phyloP scores from a whole-genome alignment of 306 rosid genomes.

The Quercus agrifolia region DNA sequence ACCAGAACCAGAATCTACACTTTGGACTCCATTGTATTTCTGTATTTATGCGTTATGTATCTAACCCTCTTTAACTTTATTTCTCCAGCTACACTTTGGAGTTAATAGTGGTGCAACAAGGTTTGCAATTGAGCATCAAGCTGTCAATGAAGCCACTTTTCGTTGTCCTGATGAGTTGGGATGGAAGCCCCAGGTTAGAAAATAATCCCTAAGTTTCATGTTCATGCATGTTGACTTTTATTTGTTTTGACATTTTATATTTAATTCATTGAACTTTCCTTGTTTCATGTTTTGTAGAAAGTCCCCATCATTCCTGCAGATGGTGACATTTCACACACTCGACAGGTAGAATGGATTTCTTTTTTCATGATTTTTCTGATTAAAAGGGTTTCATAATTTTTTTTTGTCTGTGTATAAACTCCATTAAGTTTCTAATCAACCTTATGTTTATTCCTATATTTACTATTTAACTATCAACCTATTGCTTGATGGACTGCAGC shows the following conservation, averaged over 20 bases:
- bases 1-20: not conserved
- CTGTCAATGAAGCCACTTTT: conserved; percentile 89
- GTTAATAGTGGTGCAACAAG: conserved; percentile 91
- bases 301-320: conserved; percentile 76
- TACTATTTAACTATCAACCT: not conserved
- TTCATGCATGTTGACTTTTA: not conserved
- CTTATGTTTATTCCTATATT: conserved; percentile 4
- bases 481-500: not conserved
- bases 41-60: not conserved
- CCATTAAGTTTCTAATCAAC: conserved; percentile 5
- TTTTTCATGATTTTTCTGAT: not conserved
- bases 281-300: conserved; percentile 60
- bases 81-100: conserved; percentile 83
- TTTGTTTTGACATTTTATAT: not conserved
- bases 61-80: conserved; percentile 11
- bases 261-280: conserved; percentile 13
- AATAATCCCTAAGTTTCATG: not conserved
- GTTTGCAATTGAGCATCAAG: conserved; percentile 93
- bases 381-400: not conserved
- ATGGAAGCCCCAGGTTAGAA: conserved; percentile 90
- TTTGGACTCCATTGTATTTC: not conserved
- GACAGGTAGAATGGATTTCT: conserved; percentile 53
- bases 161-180: conserved; percentile 99
- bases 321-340: conserved; percentile 51
- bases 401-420: not conserved